A percentile compares a stretch with the other conserved stretches of the same genome.
These are phyloP conservation scores for Porphyridium purpureum DNA, from an alignment of 23 red algal species.

Conservation along the genomic window DNA sequence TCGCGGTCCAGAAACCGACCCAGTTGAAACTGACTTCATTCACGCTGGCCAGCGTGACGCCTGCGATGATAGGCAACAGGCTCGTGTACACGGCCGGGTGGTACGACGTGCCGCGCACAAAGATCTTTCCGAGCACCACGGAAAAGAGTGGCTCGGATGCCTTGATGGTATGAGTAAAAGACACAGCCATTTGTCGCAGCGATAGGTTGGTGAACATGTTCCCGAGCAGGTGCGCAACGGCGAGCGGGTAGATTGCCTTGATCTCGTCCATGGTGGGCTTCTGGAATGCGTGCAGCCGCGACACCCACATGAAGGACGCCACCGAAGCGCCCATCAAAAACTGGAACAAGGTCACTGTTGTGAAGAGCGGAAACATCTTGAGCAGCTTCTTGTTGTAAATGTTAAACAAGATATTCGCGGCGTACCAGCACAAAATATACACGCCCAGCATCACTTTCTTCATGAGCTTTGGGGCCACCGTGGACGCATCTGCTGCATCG, in stretches of 20 bases:
- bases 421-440: slow-evolving; percentile 36
- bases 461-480: too few species aligned
- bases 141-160: slow-evolving; percentile 43
- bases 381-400: slow-evolving; percentile 41
- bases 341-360: slow-evolving; percentile 27
- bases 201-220: slow-evolving; percentile 39
- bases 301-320: slow-evolving; percentile 11
- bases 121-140: slow-evolving; percentile 32
- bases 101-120: slow-evolving; percentile 26
- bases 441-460: too few species aligned
- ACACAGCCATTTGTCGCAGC: slow-evolving; percentile 33
- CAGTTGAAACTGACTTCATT: slow-evolving; percentile 38
- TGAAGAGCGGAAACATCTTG: slow-evolving; percentile 40
- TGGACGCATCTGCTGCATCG: too few species aligned
- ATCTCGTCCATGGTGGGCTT: slow-evolving; percentile 13
- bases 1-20: slow-evolving; percentile 33
- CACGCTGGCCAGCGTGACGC: slow-evolving; percentile 24
- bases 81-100: slow-evolving; percentile 11
- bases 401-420: slow-evolving; percentile 34
- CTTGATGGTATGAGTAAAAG: slow-evolving; percentile 36
- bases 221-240: slow-evolving; percentile 23
- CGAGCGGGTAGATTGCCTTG: slow-evolving; percentile 32
- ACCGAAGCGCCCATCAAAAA: slow-evolving; percentile 19
- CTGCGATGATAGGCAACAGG: slow-evolving; percentile 30
- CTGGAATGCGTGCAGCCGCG: slow-evolving; percentile 21